Evolutionary conservation across 768 basidiomycete species (phyloP), one percentile per base, ranked within the genome.

Genomic region (Leucosporidium scottii): DNA sequence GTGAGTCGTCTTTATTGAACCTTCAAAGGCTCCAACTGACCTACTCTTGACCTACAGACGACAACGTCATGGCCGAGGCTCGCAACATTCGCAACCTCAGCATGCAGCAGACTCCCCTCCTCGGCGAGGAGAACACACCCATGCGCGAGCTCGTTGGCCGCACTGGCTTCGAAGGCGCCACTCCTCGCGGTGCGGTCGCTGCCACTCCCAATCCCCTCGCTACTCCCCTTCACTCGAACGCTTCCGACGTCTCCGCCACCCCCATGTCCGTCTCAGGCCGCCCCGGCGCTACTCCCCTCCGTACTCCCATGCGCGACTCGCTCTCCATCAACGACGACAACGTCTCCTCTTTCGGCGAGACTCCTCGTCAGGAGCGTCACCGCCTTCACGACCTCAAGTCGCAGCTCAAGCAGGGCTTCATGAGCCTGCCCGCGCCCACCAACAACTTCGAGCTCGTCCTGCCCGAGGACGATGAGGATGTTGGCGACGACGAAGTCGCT

Each of bases 81-180:
- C 85, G 93, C 44, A 98, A 98, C 79, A 79, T 98, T 28, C 88
- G 94, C 27, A 94, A 92, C 74, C 90, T 99, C 91, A 87, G 86
- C 17, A 87, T 87, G 53, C 84, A 84, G 5, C 93, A 98, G 79
- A 99, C 96, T 0, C 96, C 96, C 21, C 82, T 99, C 2, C 84
- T 98, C 18, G 96, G 96, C 5, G 91, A 98, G 59, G 94, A 98
- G 79, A 99, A 99, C 78, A 98, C 96, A 0, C 96, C 93, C 18
- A 78, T 98, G 58, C 94, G 93, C 76, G 72, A 73, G 57, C 82
- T 82, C 2, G 81, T 85, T 27, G 84, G 82, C n/a, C 87, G 86
- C 20, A 91, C 92, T 10, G 96, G 96, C 3, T 99, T 91, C 76
- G 93, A 93, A 77, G 84, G 93, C 55, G 94, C 93, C 0, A 97